A percentile compares a stretch with the other conserved stretches of the same genome.
Evolutionary conservation across 2,329 filamentous ascomycete genomes (phyloP).

Genomic region (Trichoderma pleuroti): DNA sequence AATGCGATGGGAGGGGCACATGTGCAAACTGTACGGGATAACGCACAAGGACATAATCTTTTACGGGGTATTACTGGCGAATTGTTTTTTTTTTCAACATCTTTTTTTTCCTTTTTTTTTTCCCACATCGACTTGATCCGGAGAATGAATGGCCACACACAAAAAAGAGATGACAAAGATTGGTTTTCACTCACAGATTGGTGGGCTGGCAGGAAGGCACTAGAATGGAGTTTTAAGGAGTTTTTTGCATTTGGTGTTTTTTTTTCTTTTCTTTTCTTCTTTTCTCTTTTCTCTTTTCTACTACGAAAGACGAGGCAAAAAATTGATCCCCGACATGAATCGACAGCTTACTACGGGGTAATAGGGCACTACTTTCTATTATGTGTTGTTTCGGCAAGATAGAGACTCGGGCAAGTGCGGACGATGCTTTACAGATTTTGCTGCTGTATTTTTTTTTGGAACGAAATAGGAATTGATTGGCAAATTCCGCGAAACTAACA

Average conservation of each 20-base stretch:
- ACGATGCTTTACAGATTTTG: not conserved
- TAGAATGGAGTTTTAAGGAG: constrained; percentile 10
- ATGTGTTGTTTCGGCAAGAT: not conserved
- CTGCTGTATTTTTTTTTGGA: not conserved
- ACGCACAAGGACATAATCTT: not conserved
- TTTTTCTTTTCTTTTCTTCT: not conserved
- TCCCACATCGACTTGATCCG: not conserved
- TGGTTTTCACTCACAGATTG: not conserved
- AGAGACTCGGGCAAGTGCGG: not conserved
- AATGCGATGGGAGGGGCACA: not conserved
- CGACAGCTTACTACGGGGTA: not conserved
- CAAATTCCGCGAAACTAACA: not conserved
- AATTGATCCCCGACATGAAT: not conserved
- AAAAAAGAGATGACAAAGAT: not conserved
- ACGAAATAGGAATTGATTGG: not conserved
- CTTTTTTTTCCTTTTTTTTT: not conserved
- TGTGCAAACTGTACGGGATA: not conserved
- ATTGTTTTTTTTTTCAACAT: not conserved
- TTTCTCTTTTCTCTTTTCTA: not conserved
- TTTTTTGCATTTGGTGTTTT: not conserved
- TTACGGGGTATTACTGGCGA: not conserved
- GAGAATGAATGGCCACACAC: not conserved
- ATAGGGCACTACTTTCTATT: not conserved
- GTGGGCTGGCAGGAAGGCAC: not conserved
- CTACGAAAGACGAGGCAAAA: not conserved